A percentile compares a stretch with the other conserved stretches of the same genome.
These are phyloP conservation scores for Pugionium cornutum DNA, from an alignment of 345 rosid genomes.

Conservation along the genomic window DNA sequence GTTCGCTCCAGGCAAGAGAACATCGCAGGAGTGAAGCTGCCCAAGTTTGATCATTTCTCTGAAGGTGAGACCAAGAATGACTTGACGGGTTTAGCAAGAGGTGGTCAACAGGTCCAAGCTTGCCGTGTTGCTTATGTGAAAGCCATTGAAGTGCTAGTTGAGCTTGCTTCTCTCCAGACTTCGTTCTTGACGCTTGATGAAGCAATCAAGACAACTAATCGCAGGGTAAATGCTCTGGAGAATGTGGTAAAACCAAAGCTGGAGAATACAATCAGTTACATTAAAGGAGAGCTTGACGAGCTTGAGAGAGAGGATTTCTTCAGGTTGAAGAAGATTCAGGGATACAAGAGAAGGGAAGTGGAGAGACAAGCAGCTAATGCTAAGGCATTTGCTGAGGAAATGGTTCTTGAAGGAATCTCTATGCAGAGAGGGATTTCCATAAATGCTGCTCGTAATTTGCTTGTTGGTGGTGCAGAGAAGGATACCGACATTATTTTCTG, in stretches of 20 bases:
- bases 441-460: conserved; percentile 59
- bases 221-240: conserved; percentile 88
- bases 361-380: conserved; percentile 57
- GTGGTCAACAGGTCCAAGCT: conserved; percentile 87
- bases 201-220: conserved; percentile 94
- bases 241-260: conserved; percentile 88
- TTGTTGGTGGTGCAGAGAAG: conserved; percentile 57
- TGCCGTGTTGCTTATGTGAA: conserved; percentile 90
- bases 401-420: conserved; percentile 65
- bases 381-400: conserved; percentile 65
- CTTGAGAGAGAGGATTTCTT: conserved; percentile 95
- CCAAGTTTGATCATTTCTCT: conserved; percentile 76
- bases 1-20: conserved; percentile 82
- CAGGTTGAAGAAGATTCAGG: conserved; percentile 86
- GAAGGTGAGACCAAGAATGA: conserved; percentile 89
- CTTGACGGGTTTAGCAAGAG: conserved; percentile 91
- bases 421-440: conserved; percentile 71
- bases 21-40: conserved; percentile 90
- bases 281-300: conserved; percentile 90
- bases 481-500: conserved; percentile 85
- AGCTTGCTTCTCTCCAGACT: conserved; percentile 95
- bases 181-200: conserved; percentile 91
- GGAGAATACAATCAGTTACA: conserved; percentile 83
- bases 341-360: conserved; percentile 75
- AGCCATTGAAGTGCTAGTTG: conserved; percentile 83